Evolutionary conservation across 805 yeast species (phyloP).

Genomic region (Yarrowia hollandica): DNA sequence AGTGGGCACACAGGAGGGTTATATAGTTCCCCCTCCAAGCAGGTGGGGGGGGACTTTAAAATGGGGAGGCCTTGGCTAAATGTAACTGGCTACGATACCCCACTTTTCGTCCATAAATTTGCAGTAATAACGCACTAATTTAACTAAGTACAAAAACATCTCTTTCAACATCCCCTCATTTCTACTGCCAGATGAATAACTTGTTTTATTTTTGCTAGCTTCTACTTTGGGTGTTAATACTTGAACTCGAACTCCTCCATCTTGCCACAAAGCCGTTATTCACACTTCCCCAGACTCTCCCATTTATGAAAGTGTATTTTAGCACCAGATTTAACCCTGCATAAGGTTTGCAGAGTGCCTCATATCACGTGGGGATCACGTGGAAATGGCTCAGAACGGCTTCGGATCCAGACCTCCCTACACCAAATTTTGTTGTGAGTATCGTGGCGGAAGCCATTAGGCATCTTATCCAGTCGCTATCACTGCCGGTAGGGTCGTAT

Average conservation of each 20-base stretch:
- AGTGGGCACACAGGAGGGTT: too few species aligned
- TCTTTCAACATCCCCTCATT: too few species aligned
- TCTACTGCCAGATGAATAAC: background rate
- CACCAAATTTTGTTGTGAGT: background rate
- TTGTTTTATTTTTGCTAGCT: too few species aligned
- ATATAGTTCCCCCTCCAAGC: too few species aligned
- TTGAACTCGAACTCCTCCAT: background rate
- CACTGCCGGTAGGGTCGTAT: slow-evolving; percentile 9
- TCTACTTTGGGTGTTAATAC: too few species aligned
- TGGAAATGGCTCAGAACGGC: background rate
- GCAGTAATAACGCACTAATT: too few species aligned
- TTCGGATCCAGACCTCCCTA: background rate
- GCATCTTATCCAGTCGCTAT: background rate
- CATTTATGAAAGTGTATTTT: slow-evolving; percentile 8
- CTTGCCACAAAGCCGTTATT: background rate
- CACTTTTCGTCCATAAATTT: too few species aligned
- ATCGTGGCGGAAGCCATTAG: background rate
- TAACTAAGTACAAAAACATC: too few species aligned
- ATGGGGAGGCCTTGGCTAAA: too few species aligned
- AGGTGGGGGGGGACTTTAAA: too few species aligned
- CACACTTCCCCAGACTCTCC: background rate
- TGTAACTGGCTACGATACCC: too few species aligned
- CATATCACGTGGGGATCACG: slow-evolving; percentile 29
- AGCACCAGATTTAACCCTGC: slow-evolving; percentile 18
- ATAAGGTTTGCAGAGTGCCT: background rate